phyloP scores from a whole-genome alignment of 257 asterid genomes.

The Ligustrum vulgare region DNA sequence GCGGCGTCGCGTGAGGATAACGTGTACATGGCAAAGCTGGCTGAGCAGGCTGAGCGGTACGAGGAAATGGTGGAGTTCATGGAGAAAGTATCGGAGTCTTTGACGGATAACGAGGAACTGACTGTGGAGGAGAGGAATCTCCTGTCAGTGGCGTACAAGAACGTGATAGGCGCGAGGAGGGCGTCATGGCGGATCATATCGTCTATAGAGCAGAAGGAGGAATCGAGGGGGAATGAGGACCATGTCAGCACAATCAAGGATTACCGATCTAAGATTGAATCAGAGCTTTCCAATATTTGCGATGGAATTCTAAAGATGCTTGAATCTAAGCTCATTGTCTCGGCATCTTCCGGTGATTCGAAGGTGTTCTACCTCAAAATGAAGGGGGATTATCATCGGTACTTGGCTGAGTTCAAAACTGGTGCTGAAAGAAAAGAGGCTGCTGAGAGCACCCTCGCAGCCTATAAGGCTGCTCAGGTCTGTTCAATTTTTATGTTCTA shows the following conservation, averaged over 20 bases:
- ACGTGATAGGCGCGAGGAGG: constrained; percentile 40
- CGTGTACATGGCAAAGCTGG: constrained; percentile 46
- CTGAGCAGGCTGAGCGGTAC: constrained; percentile 47
- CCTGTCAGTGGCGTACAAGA: constrained; percentile 44
- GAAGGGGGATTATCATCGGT: constrained; percentile 46
- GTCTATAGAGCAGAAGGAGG: constrained; percentile 47
- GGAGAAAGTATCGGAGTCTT: constrained; percentile 37
- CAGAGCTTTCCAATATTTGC: constrained; percentile 38
- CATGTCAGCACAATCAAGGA: constrained; percentile 37
- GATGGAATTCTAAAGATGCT: constrained; percentile 38
- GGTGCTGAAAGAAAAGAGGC: constrained; percentile 44
- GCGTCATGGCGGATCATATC: constrained; percentile 45
- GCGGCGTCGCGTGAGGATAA: constrained; percentile 41
- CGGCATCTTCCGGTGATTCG: constrained; percentile 38
- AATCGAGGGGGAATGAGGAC: constrained; percentile 38
- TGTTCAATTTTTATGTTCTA: not conserved
- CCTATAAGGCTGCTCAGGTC: constrained; percentile 48
- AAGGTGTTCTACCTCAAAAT: constrained; percentile 42
- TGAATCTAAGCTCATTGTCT: constrained; percentile 34
- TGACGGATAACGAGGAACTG: constrained; percentile 39
- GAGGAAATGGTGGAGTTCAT: constrained; percentile 48
- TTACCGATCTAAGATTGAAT: constrained; percentile 42
- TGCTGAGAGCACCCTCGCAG: constrained; percentile 46
- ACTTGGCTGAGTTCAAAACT: constrained; percentile 43
- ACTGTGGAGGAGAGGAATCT: constrained; percentile 42